A percentile compares a stretch with the other conserved stretches of the same genome.
These are phyloP conservation scores for Candida albicans DNA, from an alignment of 1,139 yeast species.

Conservation along the genomic window DNA sequence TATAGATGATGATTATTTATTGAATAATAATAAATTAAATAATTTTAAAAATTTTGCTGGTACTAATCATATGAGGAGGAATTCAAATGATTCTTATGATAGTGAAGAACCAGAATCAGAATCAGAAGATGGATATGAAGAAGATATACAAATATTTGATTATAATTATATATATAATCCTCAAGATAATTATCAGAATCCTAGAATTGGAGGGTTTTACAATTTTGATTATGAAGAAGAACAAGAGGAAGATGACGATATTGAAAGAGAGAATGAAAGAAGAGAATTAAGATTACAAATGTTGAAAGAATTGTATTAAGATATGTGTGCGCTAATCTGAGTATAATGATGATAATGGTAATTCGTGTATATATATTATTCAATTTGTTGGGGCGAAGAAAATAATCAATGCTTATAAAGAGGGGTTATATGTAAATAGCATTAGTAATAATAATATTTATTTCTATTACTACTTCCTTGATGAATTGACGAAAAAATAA, in stretches of 20 bases:
- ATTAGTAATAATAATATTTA: no score
- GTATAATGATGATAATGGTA: no score
- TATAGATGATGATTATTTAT: slow-evolving; percentile 30
- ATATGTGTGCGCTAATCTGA: neutral
- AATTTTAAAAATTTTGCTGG: slow-evolving; percentile 36
- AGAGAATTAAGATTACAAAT: slow-evolving; percentile 42
- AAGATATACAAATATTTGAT: slow-evolving; percentile 13
- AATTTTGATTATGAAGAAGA: slow-evolving; percentile 8
- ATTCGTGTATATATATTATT: neutral
- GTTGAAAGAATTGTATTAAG: slow-evolving; percentile 29
- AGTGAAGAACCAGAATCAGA: slow-evolving; percentile 3
- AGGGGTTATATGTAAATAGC: no score
- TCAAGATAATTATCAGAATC: no score
- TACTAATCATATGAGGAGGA: slow-evolving; percentile 18
- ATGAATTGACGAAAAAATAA: no score
- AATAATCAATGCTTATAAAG: neutral
- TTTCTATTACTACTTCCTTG: no score
- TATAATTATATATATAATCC: slow-evolving; percentile 8
- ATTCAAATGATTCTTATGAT: neutral
- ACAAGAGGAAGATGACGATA: slow-evolving; percentile 17
- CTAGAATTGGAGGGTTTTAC: no score
- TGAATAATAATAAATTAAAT: slow-evolving; percentile 20
- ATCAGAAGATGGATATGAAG: slow-evolving; percentile 7
- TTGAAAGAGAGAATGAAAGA: slow-evolving; percentile 37
- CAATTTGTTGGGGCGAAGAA: neutral